phyloP scores from a whole-genome alignment of 2,329 filamentous ascomycete species.

The Aspergillus fijiensis region DNA sequence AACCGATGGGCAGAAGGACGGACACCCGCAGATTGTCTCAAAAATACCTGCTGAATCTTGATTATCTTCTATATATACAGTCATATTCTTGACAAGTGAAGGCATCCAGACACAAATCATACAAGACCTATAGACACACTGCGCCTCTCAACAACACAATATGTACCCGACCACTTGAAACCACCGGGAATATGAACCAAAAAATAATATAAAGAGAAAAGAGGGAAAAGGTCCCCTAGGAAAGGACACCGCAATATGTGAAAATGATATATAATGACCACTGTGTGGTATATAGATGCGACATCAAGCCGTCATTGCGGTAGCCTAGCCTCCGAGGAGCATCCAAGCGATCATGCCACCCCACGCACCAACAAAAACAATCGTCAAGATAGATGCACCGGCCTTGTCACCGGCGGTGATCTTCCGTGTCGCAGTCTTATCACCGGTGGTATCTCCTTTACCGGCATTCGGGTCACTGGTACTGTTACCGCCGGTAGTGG shows the following conservation, averaged over 20 bases:
- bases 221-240: too few relatives aligned
- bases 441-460: conserved; percentile 5
- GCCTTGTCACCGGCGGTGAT: conserved; percentile 37
- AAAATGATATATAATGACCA: background rate
- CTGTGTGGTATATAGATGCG: background rate
- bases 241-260: background rate
- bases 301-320: background rate
- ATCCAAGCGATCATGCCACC: conserved; percentile 32
- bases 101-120: background rate
- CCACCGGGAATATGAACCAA: background rate
- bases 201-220: too few relatives aligned
- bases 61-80: background rate
- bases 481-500: conserved; percentile 57
- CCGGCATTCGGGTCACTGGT: conserved; percentile 40
- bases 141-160: background rate
- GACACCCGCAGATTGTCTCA: background rate
- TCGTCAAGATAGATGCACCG: conserved; percentile 40
- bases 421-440: conserved; percentile 7
- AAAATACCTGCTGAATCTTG: background rate
- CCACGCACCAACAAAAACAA: conserved; percentile 29
- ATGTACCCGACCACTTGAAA: background rate
- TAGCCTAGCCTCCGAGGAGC: conserved; percentile 25
- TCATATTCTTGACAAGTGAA: background rate
- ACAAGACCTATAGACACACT: background rate
- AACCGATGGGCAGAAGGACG: too few relatives aligned